Evolutionary conservation across 257 asterid species (phyloP).

Genomic region (Nicotiana knightiana): DNA sequence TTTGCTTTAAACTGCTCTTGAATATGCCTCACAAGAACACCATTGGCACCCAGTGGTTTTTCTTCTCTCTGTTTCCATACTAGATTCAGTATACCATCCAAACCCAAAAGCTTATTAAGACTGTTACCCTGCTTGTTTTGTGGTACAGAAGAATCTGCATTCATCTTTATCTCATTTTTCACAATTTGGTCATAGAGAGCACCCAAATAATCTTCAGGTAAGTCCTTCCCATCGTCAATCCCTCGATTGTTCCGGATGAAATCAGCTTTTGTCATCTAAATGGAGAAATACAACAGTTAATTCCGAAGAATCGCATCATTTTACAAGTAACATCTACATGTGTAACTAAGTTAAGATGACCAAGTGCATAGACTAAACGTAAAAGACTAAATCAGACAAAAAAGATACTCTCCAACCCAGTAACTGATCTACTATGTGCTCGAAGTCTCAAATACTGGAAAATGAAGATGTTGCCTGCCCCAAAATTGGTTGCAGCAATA

Average conservation of each 20-base stretch:
- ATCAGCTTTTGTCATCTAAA: slow-evolving; percentile 94
- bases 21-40: slow-evolving; percentile 77
- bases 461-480: background rate
- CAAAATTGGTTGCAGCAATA: background rate
- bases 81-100: slow-evolving; percentile 93
- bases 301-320: slow-evolving; percentile 24
- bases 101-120: slow-evolving; percentile 82
- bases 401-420: background rate
- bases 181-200: slow-evolving; percentile 87
- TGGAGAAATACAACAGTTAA: slow-evolving; percentile 31
- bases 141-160: slow-evolving; percentile 67
- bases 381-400: background rate
- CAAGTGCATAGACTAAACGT: background rate
- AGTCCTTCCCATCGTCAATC: slow-evolving; percentile 89
- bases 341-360: background rate
- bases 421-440: background rate
- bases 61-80: slow-evolving; percentile 98
- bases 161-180: slow-evolving; percentile 95
- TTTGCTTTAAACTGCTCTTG: slow-evolving; percentile 95
- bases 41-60: slow-evolving; percentile 87
- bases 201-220: slow-evolving; percentile 88
- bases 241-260: slow-evolving; percentile 98
- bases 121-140: slow-evolving; percentile 88
- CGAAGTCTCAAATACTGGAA: background rate
- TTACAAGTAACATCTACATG: slow-evolving; percentile 11